These are phyloP conservation scores for Cucumis cinereus DNA, from an alignment of 306 rosid species.

Conservation along the genomic window DNA sequence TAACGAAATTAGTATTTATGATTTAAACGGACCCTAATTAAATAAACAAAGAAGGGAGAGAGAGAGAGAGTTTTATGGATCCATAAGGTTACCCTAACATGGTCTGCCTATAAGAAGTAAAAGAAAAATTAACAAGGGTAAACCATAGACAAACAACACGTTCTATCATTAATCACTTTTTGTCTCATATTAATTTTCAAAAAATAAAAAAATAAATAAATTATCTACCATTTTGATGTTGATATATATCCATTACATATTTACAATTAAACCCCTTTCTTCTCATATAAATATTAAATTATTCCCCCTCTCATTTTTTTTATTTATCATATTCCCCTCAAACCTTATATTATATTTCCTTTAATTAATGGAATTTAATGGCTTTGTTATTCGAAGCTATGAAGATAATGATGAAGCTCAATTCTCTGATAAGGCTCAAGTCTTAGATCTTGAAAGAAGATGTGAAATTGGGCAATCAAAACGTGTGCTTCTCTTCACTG, in stretches of 20 bases:
- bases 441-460: constrained; percentile 69
- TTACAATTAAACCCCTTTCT: neutral
- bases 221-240: neutral
- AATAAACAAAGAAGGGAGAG: too few species aligned
- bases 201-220: too few species aligned
- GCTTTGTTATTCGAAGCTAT: constrained; percentile 52
- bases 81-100: constrained; percentile 32
- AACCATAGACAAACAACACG: constrained; percentile 45
- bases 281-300: too few species aligned
- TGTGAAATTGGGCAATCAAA: constrained; percentile 72
- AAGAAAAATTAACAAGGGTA: constrained; percentile 3
- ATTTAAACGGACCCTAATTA: too few species aligned
- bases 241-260: neutral
- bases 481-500: constrained; percentile 72
- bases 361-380: constrained; percentile 28
- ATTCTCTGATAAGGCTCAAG: constrained; percentile 44
- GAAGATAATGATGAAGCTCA: constrained; percentile 16
- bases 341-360: too few species aligned
- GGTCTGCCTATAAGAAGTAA: constrained; percentile 14
- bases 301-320: too few species aligned
- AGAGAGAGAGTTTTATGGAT: too few species aligned
- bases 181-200: constrained; percentile 23
- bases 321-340: too few species aligned
- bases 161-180: constrained; percentile 44
- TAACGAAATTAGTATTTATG: too few species aligned